Evolutionary conservation across 305 asterid species (phyloP), one percentile per base, ranked within the genome.

Genomic region (Fraxinus velutina): DNA sequence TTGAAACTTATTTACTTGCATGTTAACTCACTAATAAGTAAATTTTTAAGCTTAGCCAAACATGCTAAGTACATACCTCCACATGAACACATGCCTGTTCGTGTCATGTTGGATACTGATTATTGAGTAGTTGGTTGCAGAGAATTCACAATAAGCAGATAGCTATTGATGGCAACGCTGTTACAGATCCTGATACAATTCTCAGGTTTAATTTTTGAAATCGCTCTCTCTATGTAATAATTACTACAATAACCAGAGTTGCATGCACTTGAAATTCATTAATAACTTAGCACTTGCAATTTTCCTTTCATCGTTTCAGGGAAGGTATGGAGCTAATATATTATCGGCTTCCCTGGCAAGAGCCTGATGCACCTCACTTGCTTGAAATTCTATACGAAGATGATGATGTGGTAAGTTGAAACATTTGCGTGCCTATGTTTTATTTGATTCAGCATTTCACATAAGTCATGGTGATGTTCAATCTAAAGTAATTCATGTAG

Each of bases 111-210:
- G 32, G 80, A 78, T 39, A 39, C 86, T 88, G 85, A 88, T 73
- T 75, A 75, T 84, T 87, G 87, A 82, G 88, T 93, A 94, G 98
- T 82, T 96, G 98, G 99, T 82, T 96, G 97, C 99, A 94, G 94
- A 94, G 99, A 84, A 93, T 96, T 83, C 88, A 77, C 79, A 91
- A 91, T 76, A 83, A 89, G 88, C 96, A 96, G 94, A 92, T 93
- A 78, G 84, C 88, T 6, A 70, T 93, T 83, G 93, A 91, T 82
- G 95, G 94, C 75, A 73, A 82, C 74, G 90, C 89, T 75, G 94
- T 86, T 78, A 84, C 85, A 5, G 91, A 90, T 66, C 94, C 97
- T 57, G 80, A 89, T 79, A 75, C 90, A 29, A 62, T 87, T 79
- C 86, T 92, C 92, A 96, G 97, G 98, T 94, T 84, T 86, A 39